These are phyloP conservation scores for Cryphonectria naterciae DNA, from an alignment of 2,329 filamentous ascomycete species.

Conservation along the genomic window DNA sequence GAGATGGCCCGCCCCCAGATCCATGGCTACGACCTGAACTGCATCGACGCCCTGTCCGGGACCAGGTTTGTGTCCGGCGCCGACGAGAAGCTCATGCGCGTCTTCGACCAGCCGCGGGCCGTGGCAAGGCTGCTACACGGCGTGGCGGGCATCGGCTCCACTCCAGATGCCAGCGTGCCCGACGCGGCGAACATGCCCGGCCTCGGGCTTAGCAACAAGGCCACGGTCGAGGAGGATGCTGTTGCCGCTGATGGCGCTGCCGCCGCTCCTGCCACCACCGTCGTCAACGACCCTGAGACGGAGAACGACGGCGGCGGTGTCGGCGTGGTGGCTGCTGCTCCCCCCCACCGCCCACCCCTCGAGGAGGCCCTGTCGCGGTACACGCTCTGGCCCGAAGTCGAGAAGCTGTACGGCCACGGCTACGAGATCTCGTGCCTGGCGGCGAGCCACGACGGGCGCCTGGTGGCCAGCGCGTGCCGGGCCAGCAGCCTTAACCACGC, in stretches of 20 bases:
- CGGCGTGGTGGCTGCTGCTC: constrained; percentile 57
- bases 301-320: constrained; percentile 61
- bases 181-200: constrained; percentile 95
- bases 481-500: constrained; percentile 93
- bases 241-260: constrained; percentile 33
- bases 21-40: constrained; percentile 97
- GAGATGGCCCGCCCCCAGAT: constrained; percentile 96
- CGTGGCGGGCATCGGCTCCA: constrained; percentile 64
- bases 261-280: constrained; percentile 34
- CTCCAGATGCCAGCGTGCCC: constrained; percentile 57
- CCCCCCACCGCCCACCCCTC: constrained; percentile 75
- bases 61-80: constrained; percentile 90
- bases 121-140: constrained; percentile 74
- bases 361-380: constrained; percentile 89
- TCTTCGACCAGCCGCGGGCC: constrained; percentile 87
- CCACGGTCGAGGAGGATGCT: constrained; percentile 64
- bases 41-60: constrained; percentile 75
- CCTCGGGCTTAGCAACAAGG: constrained; percentile 94
- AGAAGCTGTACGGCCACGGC: constrained; percentile 97
- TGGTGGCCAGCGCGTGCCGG: constrained; percentile 91
- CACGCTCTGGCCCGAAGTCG: constrained; percentile 92
- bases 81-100: constrained; percentile 96
- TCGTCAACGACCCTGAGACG: constrained; percentile 42
- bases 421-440: constrained; percentile 94
- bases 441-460: constrained; percentile 70